Percentiles rank a stretch among this genome's conserved stretches.
phyloP scores from a whole-genome alignment of 169 alveolate genomes.

The Babesia bovis region DNA sequence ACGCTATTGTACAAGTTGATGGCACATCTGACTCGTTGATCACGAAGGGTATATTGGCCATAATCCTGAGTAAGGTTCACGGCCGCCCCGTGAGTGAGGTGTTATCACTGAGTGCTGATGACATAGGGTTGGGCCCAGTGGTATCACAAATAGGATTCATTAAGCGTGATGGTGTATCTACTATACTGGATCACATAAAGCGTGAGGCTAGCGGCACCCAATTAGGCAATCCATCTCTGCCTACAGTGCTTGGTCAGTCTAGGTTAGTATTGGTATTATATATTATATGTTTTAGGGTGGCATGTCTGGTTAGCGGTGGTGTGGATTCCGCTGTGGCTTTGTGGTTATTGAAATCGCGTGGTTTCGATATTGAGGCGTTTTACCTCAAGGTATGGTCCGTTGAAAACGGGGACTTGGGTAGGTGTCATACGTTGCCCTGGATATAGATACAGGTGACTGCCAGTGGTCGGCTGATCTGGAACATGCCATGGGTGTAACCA shows the following conservation, averaged over 20 bases:
- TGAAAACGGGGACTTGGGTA: slow-evolving; percentile 27
- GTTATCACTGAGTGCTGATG: not conserved
- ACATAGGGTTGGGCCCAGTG: not conserved
- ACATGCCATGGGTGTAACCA: slow-evolving; percentile 50
- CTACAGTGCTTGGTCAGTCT: too few relatives aligned
- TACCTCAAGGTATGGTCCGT: slow-evolving; percentile 65
- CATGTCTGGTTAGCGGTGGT: slow-evolving; percentile 75
- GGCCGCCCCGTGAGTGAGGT: not conserved
- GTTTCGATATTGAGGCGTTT: slow-evolving; percentile 69
- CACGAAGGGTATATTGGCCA: slow-evolving; percentile 37
- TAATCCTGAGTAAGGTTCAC: slow-evolving; percentile 24
- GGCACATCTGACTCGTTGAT: slow-evolving; percentile 63
- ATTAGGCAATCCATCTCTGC: too few relatives aligned
- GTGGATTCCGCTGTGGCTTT: slow-evolving; percentile 77
- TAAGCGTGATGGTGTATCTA: slow-evolving; percentile 24
- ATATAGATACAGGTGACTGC: slow-evolving; percentile 28
- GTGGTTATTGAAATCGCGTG: slow-evolving; percentile 68
- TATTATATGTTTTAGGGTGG: slow-evolving; percentile 41
- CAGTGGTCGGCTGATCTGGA: slow-evolving; percentile 63
- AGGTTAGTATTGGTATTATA: too few relatives aligned
- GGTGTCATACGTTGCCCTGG: not conserved
- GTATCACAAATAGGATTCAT: slow-evolving; percentile 17
- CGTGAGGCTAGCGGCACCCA: slow-evolving; percentile 24
- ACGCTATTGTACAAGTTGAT: slow-evolving; percentile 36
- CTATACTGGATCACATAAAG: slow-evolving; percentile 50